Evolutionary conservation across 2,329 filamentous ascomycete genomes (phyloP).

Genomic region (Knoxdaviesia capensis): DNA sequence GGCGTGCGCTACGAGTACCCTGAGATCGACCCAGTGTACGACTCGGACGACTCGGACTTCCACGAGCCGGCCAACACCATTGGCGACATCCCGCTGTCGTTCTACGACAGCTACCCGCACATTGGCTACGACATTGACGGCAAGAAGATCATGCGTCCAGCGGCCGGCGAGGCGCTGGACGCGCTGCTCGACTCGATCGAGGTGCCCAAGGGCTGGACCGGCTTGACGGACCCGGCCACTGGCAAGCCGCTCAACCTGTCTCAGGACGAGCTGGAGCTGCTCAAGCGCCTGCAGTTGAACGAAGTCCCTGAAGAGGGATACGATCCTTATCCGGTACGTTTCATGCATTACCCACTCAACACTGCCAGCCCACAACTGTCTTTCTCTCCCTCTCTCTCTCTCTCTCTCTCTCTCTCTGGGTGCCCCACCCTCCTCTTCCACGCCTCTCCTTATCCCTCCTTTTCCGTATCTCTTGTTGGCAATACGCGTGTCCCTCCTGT

Average conservation of each 20-base stretch:
- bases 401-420: neutral
- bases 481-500: too few relatives aligned
- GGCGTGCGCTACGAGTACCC: slow-evolving; percentile 79
- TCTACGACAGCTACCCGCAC: slow-evolving; percentile 95
- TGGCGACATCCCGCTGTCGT: slow-evolving; percentile 79
- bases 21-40: slow-evolving; percentile 86
- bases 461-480: too few relatives aligned
- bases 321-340: slow-evolving; percentile 66
- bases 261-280: slow-evolving; percentile 70
- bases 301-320: slow-evolving; percentile 76
- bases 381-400: neutral
- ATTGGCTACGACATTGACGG: slow-evolving; percentile 99
- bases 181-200: slow-evolving; percentile 91
- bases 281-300: slow-evolving; percentile 76
- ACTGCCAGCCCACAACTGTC: too few relatives aligned
- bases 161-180: slow-evolving; percentile 82
- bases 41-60: slow-evolving; percentile 83
- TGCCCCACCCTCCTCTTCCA: neutral
- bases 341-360: neutral
- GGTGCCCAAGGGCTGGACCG: slow-evolving; percentile 91
- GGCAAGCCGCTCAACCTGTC: slow-evolving; percentile 81
- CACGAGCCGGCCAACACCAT: slow-evolving; percentile 73
- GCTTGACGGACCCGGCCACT: slow-evolving; percentile 79
- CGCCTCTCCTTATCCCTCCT: neutral
- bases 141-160: slow-evolving; percentile 91